phyloP scores from a whole-genome alignment of 345 rosid species.

The Aquilaria sinensis region DNA sequence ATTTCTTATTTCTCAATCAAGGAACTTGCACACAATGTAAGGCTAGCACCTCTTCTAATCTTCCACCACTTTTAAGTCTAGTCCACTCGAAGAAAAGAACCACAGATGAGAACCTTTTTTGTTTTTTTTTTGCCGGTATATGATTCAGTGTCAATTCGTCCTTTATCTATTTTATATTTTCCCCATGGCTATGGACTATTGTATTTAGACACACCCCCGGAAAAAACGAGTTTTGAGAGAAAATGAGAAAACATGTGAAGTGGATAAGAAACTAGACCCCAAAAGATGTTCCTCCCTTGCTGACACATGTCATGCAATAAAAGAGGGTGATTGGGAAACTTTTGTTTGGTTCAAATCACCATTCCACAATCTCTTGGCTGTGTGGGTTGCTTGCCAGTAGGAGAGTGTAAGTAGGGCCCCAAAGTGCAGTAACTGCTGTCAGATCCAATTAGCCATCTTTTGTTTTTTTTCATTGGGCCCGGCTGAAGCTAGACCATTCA shows the following conservation, averaged over 20 bases:
- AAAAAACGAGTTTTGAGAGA: neutral
- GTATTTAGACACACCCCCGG: no score
- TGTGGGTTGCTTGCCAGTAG: slow-evolving; percentile 15
- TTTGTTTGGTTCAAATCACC: slow-evolving; percentile 9
- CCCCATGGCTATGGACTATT: no score
- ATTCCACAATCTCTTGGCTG: slow-evolving; percentile 5
- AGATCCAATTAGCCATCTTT: slow-evolving; percentile 3
- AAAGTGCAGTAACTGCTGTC: slow-evolving; percentile 14
- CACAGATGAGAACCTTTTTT: neutral
- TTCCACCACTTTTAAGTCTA: neutral
- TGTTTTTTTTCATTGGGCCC: slow-evolving; percentile 13
- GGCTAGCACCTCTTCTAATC: slow-evolving; percentile 7
- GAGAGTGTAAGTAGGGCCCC: slow-evolving; percentile 5
- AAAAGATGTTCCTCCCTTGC: neutral
- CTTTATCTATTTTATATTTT: no score
- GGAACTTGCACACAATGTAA: slow-evolving; percentile 2
- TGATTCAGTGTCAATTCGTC: neutral
- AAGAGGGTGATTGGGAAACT: neutral
- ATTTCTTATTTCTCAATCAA: no score
- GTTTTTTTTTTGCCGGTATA: neutral
- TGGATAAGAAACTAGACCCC: slow-evolving; percentile 1
- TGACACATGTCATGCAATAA: neutral
- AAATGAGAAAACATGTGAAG: neutral
- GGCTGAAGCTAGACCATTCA: slow-evolving; percentile 10
- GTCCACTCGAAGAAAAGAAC: slow-evolving; percentile 10